Conservation (phyloP, 2,329 filamentous ascomycete species). For the Trichophyton benhamiae region DNA sequence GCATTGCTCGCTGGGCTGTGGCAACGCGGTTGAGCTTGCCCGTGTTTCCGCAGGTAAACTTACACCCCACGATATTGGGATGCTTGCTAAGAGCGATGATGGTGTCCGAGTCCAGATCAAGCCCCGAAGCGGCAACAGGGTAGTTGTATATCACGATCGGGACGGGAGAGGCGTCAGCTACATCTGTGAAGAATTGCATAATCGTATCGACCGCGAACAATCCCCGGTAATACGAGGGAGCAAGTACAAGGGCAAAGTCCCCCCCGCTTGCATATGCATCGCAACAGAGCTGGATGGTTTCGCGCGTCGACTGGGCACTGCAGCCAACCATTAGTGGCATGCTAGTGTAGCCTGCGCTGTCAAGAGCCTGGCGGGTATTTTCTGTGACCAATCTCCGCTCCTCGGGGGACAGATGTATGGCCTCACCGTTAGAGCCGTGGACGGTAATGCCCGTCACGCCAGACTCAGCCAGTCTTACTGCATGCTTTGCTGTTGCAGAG, state of each 20-base stretch:
- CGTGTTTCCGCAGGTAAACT: slow-evolving; percentile 85
- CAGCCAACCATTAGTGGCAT: slow-evolving; percentile 75
- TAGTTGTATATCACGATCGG: slow-evolving; percentile 87
- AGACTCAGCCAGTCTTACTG: slow-evolving; percentile 60
- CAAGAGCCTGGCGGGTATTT: slow-evolving; percentile 68
- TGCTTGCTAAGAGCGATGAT: slow-evolving; percentile 68
- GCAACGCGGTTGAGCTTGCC: slow-evolving; percentile 71
- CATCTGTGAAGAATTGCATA: slow-evolving; percentile 58
- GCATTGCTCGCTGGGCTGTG: slow-evolving; percentile 7
- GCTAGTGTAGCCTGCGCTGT: slow-evolving; percentile 61
- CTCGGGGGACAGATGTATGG: slow-evolving; percentile 65
- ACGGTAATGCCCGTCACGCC: slow-evolving; percentile 72
- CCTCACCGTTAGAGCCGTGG: slow-evolving; percentile 86
- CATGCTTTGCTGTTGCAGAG: slow-evolving; percentile 65
- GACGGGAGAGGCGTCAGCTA: slow-evolving; percentile 63
- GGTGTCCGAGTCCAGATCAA: slow-evolving; percentile 82
- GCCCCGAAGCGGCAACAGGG: slow-evolving; percentile 71
- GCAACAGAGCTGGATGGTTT: slow-evolving; percentile 63
- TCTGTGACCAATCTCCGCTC: slow-evolving; percentile 65
- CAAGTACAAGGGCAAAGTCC: slow-evolving; percentile 67
- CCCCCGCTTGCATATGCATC: slow-evolving; percentile 57
- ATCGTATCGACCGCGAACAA: slow-evolving; percentile 64
- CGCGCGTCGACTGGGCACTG: slow-evolving; percentile 67
- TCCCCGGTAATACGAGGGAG: slow-evolving; percentile 70
- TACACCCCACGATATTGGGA: slow-evolving; percentile 75